phyloP scores from a whole-genome alignment of 306 rosid species.

The Pueraria montana region DNA sequence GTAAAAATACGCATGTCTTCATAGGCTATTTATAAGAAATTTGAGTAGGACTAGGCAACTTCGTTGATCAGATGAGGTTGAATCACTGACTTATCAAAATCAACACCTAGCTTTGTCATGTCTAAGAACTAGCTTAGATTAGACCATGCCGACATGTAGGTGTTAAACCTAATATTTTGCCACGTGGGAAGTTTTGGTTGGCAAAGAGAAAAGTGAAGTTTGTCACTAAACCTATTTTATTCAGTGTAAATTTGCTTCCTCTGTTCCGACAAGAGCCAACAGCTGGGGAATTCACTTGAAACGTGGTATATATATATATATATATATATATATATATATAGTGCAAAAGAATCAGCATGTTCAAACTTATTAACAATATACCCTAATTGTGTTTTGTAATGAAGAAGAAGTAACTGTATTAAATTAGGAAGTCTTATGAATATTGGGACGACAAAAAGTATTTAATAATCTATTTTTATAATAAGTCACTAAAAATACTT shows the following conservation, averaged over 20 bases:
- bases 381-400: too few relatives aligned
- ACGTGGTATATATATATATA: too few relatives aligned
- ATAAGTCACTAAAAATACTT: too few relatives aligned
- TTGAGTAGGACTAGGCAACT: conserved; percentile 50
- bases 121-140: not conserved
- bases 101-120: conserved; percentile 7
- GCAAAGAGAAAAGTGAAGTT: not conserved
- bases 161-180: conserved; percentile 6
- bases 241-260: conserved; percentile 61
- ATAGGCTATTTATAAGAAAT: conserved; percentile 41
- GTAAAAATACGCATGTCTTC: conserved; percentile 25
- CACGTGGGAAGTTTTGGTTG: conserved; percentile 43
- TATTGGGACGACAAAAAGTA: too few relatives aligned
- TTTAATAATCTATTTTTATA: too few relatives aligned
- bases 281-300: conserved; percentile 1
- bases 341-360: too few relatives aligned
- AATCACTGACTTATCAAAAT: not conserved
- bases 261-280: conserved; percentile 53
- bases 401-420: too few relatives aligned
- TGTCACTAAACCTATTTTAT: conserved; percentile 36
- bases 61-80: conserved; percentile 37
- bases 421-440: too few relatives aligned
- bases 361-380: too few relatives aligned
- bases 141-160: conserved; percentile 17
- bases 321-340: too few relatives aligned